Base-by-base conservation (phyloP, 2,329 filamentous ascomycete genomes). In the Drechslerella stenobrocha region DNA sequence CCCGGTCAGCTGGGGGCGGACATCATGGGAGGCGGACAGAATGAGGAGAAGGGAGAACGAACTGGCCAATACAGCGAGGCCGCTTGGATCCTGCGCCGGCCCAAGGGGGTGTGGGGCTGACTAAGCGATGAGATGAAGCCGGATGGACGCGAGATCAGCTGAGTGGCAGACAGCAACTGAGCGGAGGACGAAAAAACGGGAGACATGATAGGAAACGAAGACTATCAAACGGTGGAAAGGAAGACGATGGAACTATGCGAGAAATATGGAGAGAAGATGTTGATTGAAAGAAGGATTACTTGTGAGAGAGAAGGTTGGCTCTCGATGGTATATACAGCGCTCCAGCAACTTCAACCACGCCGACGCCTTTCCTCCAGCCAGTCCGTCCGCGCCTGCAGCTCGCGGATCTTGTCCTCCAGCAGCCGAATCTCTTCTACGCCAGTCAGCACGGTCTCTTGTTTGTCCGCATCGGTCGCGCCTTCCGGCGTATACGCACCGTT, bases 401-500 rank as follows among this genome's bases (percentile, higher is more conserved):
- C 55, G 9, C 20, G 34, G 26, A 67, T 60, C 46, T 52, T 60
- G 20, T 56, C 55, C 28, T 67, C 63, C 8, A 67, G 45, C 15
- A n/a, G 45, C 30, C 50, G 22, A 28, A 67, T 67, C 35, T 60
- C 55, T 42, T 35, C 63, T 67, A 30, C 7, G n/a, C n/a, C n/a
- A n/a, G n/a, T n/a, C n/a, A n/a, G n/a, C n/a, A n/a, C 9, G 48
- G 2, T 42, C 46, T 48, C 28, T 22, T 52, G 28, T 2, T 44
- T 57, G 15, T 5, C 28, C 5, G 28, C 28, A 30, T 30, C 28
- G 28, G 5, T 30, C 28, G 5, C 28, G 11, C 28, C 5, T 30
- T 40, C 28, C 44, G n/a, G 23, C 11, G 26, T 24, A 18, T 37
- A n/a, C 78, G 63, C 73, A 86, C 85, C 81, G 71, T 82, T 77